phyloP scores from a whole-genome alignment of 2,329 filamentous ascomycete genomes.

The Colletotrichum noveboracense region DNA sequence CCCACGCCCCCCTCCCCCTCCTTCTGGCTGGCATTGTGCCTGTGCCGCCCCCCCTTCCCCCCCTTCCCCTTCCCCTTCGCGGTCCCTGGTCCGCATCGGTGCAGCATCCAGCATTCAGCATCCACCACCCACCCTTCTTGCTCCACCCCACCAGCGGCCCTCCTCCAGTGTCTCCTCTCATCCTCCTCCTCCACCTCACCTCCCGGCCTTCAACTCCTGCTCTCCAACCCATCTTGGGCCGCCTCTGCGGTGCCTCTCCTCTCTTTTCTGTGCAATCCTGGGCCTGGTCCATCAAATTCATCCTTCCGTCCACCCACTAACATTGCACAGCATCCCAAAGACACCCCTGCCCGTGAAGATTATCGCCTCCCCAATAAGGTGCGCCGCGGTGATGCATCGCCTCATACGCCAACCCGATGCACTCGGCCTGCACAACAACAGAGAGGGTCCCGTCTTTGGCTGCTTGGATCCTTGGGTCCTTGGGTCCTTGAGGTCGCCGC shows the following conservation, averaged over 20 bases:
- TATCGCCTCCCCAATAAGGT: conserved; percentile 15
- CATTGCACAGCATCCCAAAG: neutral
- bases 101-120: neutral
- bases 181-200: neutral
- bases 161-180: neutral
- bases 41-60: neutral
- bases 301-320: neutral
- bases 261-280: neutral
- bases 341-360: conserved; percentile 1
- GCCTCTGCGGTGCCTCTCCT: neutral
- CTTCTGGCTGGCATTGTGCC: neutral
- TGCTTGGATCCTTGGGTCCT: neutral
- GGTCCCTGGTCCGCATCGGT: neutral
- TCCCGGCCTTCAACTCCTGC: neutral
- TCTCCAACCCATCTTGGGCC: neutral
- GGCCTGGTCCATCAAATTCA: conserved; percentile 1
- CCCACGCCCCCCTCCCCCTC: neutral
- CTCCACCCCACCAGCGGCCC: neutral
- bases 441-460: neutral
- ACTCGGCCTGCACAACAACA: neutral
- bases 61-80: neutral
- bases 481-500: neutral
- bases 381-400: conserved; percentile 9
- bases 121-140: neutral
- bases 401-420: neutral